Base-by-base conservation (phyloP, 495 filamentous ascomycete species). In the Penicillium verhagenii region DNA sequence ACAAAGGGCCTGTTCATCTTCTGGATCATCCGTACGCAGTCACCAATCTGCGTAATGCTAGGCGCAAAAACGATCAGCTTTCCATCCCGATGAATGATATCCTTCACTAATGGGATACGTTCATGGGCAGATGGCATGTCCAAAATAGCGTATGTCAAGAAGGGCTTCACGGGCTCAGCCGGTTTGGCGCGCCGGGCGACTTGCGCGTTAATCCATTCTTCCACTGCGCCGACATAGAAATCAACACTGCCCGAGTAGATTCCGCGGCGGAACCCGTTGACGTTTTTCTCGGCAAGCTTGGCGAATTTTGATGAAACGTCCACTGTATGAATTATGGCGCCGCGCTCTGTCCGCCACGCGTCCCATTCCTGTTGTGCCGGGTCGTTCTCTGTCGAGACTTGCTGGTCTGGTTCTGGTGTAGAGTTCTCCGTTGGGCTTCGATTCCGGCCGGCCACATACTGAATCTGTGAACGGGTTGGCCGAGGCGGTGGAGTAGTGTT, bases 11-110 rank as follows among this genome's bases (percentile, higher is more conserved):
- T 54, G 16, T 59, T 71, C 18, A 79, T 58, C 10, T 71, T 58
- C 38, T 74, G 80, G 28, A 87, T 79, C 13, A 70, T 45, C 47
- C 79, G 71, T 37, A 90, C 67, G 47, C 82, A 84, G 1, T 80
- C 73, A 31, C 74, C 79, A 52, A 92, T 88, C 69, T 92, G 90
- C 6, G 87, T 90, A 52, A 93, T 82, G 56, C 82, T 89, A 3
- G 89, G 89, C 67, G 81, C 83, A 65, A 89, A 93, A 16, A 89
- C 81, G 21, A 83, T 72, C 2, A 93, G 68, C 4, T 79, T 61
- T 1, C 87, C 89, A 66, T 88, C 77, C 0, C 75, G 70, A 20
- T 76, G 75, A 52, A 92, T 64, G n/a, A 82, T 77, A 11, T 78
- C 67, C 0, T 75, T 69, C 23, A 88, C 76, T 50, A 79, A 76